phyloP scores from a whole-genome alignment of 1,284 basidiomycete species.

The Tausonia pullulans region DNA sequence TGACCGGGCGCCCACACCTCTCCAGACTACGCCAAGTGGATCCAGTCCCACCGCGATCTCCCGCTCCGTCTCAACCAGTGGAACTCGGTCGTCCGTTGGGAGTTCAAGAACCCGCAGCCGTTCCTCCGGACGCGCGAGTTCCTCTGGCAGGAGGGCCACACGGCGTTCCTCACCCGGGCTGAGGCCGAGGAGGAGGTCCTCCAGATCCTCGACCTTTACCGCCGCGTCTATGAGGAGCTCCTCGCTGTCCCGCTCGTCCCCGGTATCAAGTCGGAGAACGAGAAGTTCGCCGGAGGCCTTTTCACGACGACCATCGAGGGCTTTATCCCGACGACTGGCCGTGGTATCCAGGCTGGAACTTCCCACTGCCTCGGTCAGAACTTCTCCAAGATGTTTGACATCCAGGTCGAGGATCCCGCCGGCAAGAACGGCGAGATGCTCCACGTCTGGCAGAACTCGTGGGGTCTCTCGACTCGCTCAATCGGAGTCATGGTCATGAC shows the following conservation, averaged over 20 bases:
- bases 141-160: conserved; percentile 99
- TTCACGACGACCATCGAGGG: conserved; percentile 99
- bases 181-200: conserved; percentile 88
- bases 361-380: conserved; percentile 98
- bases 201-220: conserved; percentile 91
- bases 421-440: conserved; percentile 54
- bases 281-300: conserved; percentile 95
- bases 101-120: conserved; percentile 99
- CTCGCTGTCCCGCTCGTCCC: conserved; percentile 95
- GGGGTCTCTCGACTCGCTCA: conserved; percentile 92
- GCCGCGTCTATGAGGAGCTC: conserved; percentile 90
- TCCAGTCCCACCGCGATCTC: conserved; percentile 92
- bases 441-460: conserved; percentile 95
- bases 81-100: conserved; percentile 99
- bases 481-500: conserved; percentile 99
- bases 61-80: conserved; percentile 97
- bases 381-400: conserved; percentile 98
- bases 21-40: conserved; percentile 89
- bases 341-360: conserved; percentile 96
- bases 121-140: conserved; percentile 99
- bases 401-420: conserved; percentile 82
- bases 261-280: conserved; percentile 96
- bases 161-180: conserved; percentile 75
- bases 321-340: conserved; percentile 92
- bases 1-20: neutral